Base-by-base conservation (phyloP, 371 early-diverging fungal species). In the Rhizomucor miehei region DNA sequence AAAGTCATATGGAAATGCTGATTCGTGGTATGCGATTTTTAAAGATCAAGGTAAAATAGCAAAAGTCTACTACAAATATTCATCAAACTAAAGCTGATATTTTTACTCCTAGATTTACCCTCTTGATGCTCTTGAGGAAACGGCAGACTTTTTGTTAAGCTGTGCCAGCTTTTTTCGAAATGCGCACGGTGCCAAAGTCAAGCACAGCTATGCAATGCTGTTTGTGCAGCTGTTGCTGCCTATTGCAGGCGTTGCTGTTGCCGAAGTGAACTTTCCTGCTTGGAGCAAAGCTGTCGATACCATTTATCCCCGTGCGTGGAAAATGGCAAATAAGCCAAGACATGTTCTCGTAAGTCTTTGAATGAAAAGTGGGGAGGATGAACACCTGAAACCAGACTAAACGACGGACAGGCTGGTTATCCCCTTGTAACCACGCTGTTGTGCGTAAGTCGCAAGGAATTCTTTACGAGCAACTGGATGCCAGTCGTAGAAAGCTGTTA, bases 221-320 rank as follows among this genome's bases (percentile, higher is more conserved):
- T 90, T 98, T 74, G 87, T 93, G 1, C 89, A 94, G 67, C 75
- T 97, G 43, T 62, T 98, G 40, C 82, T 92, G 44, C 98, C 97
- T 0, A 82, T 97, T 35, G 95, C 92, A 1, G 89, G 87, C 45
- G 94, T 94, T 4, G 95, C 94, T 9, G 85, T 86, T 23, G 96
- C 92, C 8, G 99, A 97, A 67, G 97, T 96, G 19, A 98, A 97
- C 59, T 73, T 96, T 40, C 97, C 94, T 2, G 86, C 88, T 17
- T 94, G 96, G 89, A 87, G 85, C 35, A 91, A 90, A 65, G 89
- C 95, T 2, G 86, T 98, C 38, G 97, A 98, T 67, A 63, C 87
- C 6, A 84, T 97, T 57, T 91, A 86, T 60, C 87, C 90, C n/a
- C 89, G 92, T 62, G 97, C 95, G 8, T 58, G 81, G 67, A 89